phyloP scores from a whole-genome alignment of 352 stramenopile genomes.

The Globisporangium uncinulatum region DNA sequence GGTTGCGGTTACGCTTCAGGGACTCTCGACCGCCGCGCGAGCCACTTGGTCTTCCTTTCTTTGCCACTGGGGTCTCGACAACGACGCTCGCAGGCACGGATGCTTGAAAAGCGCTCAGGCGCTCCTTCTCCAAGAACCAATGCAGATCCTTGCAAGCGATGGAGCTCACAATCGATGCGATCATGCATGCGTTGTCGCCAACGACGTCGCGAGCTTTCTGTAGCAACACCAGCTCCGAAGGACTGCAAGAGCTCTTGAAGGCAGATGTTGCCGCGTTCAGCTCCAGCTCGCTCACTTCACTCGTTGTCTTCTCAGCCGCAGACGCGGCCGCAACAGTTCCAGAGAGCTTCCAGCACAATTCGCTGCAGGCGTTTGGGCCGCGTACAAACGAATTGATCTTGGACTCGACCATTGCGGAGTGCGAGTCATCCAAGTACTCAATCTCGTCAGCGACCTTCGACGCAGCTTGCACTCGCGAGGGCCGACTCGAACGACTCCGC shows the following conservation, averaged over 20 bases:
- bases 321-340: not conserved
- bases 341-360: not conserved
- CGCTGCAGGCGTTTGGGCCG: no score
- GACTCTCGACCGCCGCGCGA: no score
- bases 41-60: conserved; percentile 2
- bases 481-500: conserved; percentile 3
- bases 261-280: not conserved
- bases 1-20: conserved; percentile 44
- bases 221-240: conserved; percentile 30
- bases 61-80: not conserved
- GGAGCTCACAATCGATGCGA: conserved; percentile 7
- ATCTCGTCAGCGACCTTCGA: conserved; percentile 27
- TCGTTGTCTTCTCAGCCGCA: not conserved
- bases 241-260: conserved; percentile 13
- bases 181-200: no score
- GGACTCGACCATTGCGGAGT: conserved; percentile 14
- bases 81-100: not conserved
- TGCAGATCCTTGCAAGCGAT: conserved; percentile 53
- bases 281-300: not conserved
- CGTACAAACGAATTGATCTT: conserved; percentile 39
- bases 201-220: no score
- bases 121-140: conserved; percentile 39
- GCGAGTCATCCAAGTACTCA: no score
- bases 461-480: conserved; percentile 11
- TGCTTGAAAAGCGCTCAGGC: conserved; percentile 10